phyloP scores from a whole-genome alignment of 2,329 filamentous ascomycete species.

The Nemania sp. region DNA sequence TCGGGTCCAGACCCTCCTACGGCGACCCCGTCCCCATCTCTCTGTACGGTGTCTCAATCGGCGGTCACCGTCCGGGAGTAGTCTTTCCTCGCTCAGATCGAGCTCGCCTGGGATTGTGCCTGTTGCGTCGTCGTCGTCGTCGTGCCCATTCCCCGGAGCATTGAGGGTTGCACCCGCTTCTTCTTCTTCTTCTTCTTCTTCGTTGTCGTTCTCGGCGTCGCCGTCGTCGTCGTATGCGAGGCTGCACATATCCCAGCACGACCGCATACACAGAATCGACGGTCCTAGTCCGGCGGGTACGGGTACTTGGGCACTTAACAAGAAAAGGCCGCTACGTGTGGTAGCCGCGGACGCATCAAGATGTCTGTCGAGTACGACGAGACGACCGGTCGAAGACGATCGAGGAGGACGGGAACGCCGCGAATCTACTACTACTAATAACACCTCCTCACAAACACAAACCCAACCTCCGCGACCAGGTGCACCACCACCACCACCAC shows the following conservation, averaged over 20 bases:
- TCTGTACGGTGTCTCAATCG: not conserved
- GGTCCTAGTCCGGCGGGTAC: not conserved
- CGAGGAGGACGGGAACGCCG: not conserved
- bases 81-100: too few relatives aligned
- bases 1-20: conserved; percentile 6
- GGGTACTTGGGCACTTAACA: not conserved
- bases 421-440: too few relatives aligned
- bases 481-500: too few relatives aligned
- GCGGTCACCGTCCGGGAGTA: not conserved
- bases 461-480: not conserved
- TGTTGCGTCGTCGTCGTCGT: not conserved
- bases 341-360: not conserved
- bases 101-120: not conserved
- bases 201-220: not conserved
- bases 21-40: not conserved
- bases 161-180: not conserved
- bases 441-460: not conserved
- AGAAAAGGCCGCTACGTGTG: too few relatives aligned
- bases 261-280: not conserved
- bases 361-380: conserved; percentile 9
- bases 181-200: not conserved
- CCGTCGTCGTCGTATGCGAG: not conserved
- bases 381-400: not conserved
- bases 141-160: not conserved
- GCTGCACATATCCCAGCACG: not conserved